phyloP scores from a whole-genome alignment of 352 stramenopile species.

The Phytophthora crassamura region DNA sequence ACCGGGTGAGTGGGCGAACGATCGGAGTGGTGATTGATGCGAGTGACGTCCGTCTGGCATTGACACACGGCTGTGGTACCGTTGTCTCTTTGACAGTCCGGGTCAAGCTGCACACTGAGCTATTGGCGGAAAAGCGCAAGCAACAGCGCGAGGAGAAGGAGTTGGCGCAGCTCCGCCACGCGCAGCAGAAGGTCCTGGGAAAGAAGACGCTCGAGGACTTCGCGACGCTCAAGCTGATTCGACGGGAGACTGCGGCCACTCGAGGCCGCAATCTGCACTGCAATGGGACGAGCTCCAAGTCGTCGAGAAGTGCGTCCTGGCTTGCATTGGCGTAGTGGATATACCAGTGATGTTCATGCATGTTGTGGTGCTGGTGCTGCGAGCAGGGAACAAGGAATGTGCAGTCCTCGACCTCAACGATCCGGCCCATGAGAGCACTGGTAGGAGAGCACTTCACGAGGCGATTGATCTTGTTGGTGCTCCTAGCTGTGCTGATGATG shows the following conservation, averaged over 20 bases:
- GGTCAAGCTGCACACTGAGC: slow-evolving; percentile 37
- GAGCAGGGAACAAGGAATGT: neutral
- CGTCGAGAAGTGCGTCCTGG: slow-evolving; percentile 10
- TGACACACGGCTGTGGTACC: neutral
- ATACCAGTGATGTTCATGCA: neutral
- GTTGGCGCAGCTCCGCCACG: slow-evolving; percentile 34
- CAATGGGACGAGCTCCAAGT: slow-evolving; percentile 36
- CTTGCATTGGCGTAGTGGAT: neutral
- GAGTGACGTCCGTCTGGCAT: neutral
- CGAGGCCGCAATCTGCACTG: slow-evolving; percentile 54
- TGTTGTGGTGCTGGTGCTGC: neutral
- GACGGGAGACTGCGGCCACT: slow-evolving; percentile 36
- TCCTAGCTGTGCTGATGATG: neutral
- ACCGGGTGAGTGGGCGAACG: slow-evolving; percentile 7
- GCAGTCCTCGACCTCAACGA: neutral
- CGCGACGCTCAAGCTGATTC: slow-evolving; percentile 49
- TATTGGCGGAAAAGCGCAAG: slow-evolving; percentile 25
- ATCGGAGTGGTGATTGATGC: too few relatives aligned
- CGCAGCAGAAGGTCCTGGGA: slow-evolving; percentile 51
- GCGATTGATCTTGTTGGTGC: neutral
- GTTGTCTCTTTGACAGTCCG: slow-evolving; percentile 4
- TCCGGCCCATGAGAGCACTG: neutral
- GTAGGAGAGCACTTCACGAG: neutral
- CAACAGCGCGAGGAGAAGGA: slow-evolving; percentile 37
- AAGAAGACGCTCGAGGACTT: slow-evolving; percentile 67